Evolutionary conservation across 768 basidiomycete genomes (phyloP).

Genomic region (Galerina sulciceps): DNA sequence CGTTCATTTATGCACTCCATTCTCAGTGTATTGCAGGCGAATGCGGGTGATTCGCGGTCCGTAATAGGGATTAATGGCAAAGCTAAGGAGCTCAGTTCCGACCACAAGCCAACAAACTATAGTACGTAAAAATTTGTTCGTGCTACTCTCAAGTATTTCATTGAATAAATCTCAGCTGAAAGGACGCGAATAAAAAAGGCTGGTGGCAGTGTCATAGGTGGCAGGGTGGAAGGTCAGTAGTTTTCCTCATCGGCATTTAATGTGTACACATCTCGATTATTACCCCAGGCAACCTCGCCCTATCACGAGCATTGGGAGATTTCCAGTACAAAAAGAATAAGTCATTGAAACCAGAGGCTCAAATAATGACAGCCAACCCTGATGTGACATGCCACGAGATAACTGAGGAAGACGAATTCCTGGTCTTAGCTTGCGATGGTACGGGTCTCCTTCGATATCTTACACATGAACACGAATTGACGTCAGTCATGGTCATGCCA

Average conservation of each 20-base stretch:
- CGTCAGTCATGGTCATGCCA: conserved; percentile 29
- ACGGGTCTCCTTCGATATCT: neutral
- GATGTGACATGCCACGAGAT: conserved; percentile 85
- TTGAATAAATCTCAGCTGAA: conserved; percentile 58
- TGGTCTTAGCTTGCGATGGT: conserved; percentile 99
- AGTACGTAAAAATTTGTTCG: conserved; percentile 42
- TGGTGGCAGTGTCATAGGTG: conserved; percentile 95
- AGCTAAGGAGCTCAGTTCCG: conserved; percentile 87
- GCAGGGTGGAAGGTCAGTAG: conserved; percentile 88
- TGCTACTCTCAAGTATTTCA: conserved; percentile 1
- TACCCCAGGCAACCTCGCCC: conserved; percentile 84
- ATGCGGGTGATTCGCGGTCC: conserved; percentile 95
- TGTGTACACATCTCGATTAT: neutral
- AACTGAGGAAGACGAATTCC: conserved; percentile 91
- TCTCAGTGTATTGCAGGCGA: conserved; percentile 65
- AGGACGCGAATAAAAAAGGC: conserved; percentile 84
- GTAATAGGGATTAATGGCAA: conserved; percentile 86
- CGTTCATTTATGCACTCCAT: neutral
- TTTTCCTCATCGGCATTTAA: neutral
- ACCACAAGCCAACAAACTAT: conserved; percentile 94
- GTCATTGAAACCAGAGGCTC: conserved; percentile 80
- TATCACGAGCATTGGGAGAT: conserved; percentile 94
- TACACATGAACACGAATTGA: conserved; percentile 2
- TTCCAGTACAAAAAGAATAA: conserved; percentile 99
- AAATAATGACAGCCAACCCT: conserved; percentile 94